phyloP scores from a whole-genome alignment of 2,329 filamentous ascomycete species.

The Xenoacremonium recifei region DNA sequence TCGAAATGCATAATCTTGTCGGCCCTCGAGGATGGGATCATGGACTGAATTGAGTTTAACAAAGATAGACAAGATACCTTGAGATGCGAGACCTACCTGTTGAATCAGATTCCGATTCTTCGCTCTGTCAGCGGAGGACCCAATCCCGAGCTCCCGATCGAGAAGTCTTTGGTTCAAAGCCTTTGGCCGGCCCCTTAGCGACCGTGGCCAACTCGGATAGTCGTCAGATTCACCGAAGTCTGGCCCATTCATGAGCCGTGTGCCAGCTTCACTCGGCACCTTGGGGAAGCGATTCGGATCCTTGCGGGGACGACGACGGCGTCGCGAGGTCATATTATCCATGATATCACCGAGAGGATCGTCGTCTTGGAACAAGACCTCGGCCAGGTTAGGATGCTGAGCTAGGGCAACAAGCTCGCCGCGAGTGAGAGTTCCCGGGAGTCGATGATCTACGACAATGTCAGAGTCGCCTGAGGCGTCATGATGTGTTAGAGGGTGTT shows the following conservation, averaged over 20 bases:
- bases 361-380: constrained; percentile 35
- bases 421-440: constrained; percentile 32
- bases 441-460: too few species aligned
- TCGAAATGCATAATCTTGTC: constrained; percentile 90
- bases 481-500: too few species aligned
- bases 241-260: constrained; percentile 79
- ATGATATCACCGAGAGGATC: constrained; percentile 36
- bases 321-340: constrained; percentile 40
- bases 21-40: constrained; percentile 74
- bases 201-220: too few species aligned
- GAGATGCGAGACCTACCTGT: constrained; percentile 48
- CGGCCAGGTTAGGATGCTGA: constrained; percentile 36
- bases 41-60: constrained; percentile 44
- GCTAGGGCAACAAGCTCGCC: constrained; percentile 41
- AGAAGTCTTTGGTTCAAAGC: too few species aligned
- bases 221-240: too few species aligned
- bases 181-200: too few species aligned
- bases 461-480: too few species aligned
- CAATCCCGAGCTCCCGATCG: constrained; percentile 78
- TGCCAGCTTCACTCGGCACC: constrained; percentile 76
- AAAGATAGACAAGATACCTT: neutral
- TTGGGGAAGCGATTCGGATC: constrained; percentile 70
- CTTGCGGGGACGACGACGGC: constrained; percentile 39
- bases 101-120: constrained; percentile 65
- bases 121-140: constrained; percentile 56